Percentiles rank a stretch among this genome's conserved stretches.
phyloP scores from a whole-genome alignment of 2,329 filamentous ascomycete species.

The Colletotrichum filicis region DNA sequence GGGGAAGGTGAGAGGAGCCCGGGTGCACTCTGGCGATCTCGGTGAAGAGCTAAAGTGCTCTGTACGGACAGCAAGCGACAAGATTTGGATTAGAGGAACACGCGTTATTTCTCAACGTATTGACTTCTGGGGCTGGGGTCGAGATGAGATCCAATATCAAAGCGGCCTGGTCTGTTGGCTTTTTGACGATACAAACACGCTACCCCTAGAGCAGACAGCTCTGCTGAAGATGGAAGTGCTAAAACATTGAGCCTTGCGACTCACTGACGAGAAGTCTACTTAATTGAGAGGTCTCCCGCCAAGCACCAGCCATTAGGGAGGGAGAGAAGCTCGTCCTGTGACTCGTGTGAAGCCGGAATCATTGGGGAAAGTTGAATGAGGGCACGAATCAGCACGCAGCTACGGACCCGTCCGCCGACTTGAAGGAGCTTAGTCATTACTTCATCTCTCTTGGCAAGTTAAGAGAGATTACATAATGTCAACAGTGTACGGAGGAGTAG shows the following conservation, averaged over 20 bases:
- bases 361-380: conserved; percentile 30
- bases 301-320: neutral
- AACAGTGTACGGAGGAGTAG: neutral
- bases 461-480: conserved; percentile 26
- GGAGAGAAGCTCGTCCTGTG: conserved; percentile 1
- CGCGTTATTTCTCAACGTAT: neutral
- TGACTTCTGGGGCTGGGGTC: neutral
- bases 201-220: conserved; percentile 36
- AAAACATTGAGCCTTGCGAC: conserved; percentile 17
- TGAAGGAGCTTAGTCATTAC: conserved; percentile 29
- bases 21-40: conserved; percentile 31
- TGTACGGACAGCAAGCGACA: neutral
- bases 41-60: conserved; percentile 14
- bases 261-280: conserved; percentile 29
- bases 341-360: conserved; percentile 34
- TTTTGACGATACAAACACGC: conserved; percentile 28
- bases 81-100: neutral
- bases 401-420: conserved; percentile 22
- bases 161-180: neutral
- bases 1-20: conserved; percentile 31
- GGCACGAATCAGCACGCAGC: conserved; percentile 33
- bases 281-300: conserved; percentile 16
- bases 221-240: conserved; percentile 33
- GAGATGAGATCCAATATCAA: conserved; percentile 16
- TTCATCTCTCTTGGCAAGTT: conserved; percentile 19